Evolutionary conservation across 2,329 filamentous ascomycete species (phyloP).

Genomic region (Phyllachora maydis): DNA sequence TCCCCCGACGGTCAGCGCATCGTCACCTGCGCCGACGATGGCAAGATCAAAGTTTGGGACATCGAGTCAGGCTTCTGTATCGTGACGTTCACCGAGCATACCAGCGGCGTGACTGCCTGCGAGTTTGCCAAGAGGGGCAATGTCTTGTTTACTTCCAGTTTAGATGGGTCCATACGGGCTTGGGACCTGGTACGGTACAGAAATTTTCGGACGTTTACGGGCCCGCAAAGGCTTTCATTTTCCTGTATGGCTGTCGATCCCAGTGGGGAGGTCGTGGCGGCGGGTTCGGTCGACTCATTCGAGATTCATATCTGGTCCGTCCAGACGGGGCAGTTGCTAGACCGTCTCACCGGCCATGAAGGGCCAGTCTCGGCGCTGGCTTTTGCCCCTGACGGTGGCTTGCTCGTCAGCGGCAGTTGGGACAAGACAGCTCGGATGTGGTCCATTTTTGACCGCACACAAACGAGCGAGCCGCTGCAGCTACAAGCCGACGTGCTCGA

Average conservation of each 20-base stretch:
- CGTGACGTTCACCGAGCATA: conserved; percentile 94
- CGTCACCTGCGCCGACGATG: conserved; percentile 86
- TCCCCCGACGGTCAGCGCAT: conserved; percentile 86
- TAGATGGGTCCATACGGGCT: conserved; percentile 84
- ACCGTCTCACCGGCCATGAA: conserved; percentile 80
- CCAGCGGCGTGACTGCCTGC: conserved; percentile 80
- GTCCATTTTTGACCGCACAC: conserved; percentile 85
- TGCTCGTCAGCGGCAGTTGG: conserved; percentile 85
- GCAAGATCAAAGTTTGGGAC: conserved; percentile 98
- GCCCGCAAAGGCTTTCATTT: conserved; percentile 77
- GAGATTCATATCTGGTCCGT: conserved; percentile 98
- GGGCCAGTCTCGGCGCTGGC: conserved; percentile 76
- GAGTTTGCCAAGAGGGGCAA: conserved; percentile 92
- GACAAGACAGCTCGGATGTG: conserved; percentile 89
- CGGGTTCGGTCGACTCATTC: conserved; percentile 86
- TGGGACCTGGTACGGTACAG: conserved; percentile 94
- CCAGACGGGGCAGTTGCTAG: conserved; percentile 86
- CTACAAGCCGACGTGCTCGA: conserved; percentile 79
- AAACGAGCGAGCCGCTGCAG: conserved; percentile 86
- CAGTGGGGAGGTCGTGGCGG: conserved; percentile 87
- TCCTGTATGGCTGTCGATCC: conserved; percentile 92
- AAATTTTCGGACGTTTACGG: conserved; percentile 95
- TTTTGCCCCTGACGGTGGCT: conserved; percentile 71
- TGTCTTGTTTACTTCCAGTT: conserved; percentile 82
- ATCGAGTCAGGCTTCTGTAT: conserved; percentile 92